Evolutionary conservation across 495 filamentous ascomycete genomes (phyloP), one percentile per base, ranked within the genome.

Genomic region (Tetracladium setigerum): DNA sequence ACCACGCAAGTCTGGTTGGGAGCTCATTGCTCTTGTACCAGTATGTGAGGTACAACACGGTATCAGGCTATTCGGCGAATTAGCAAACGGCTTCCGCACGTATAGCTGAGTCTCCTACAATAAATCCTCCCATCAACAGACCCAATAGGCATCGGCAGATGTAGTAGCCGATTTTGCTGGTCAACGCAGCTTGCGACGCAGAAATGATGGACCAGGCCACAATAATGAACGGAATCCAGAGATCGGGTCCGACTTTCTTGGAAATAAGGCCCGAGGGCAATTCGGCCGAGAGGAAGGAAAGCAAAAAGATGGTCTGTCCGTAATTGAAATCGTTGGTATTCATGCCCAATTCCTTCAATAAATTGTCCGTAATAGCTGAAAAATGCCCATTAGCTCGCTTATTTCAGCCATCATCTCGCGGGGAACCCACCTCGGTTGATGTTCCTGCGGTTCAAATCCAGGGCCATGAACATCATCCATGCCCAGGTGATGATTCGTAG

Each of bases 171-270:
- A 61, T 55, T 15, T 70, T 68, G 1, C 77, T 76, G 30, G 61
- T 68, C 5, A 91, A 56, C 43, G 79, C 78, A 9, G 83, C 77
- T 62, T 89, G 86, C 33, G 67, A 73, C n/a, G 69, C 65, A 0
- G 86, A 83, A 17, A 90, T 77, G 5, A 88, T 49, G 56, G 79
- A 83, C 84, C 87, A 92, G 5, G 73, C 69, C 1, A 86, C 65
- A 77, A 89, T 90, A 53, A 89, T 84, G 15, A 81, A 64, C 0
- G 87, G 84, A 38, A 90, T 88, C 83, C 85, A 90, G 18, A 78
- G 74, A 58, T 91, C 87, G 0, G 87, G 85, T 0, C 87, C 87
- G 14, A 89, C 48, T 60, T 72, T 75, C 57, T 89, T 88, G 18
- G 72, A 79, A 24, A 87, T 62, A 0, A 88, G 66, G 53, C 87